Percentiles rank a stretch among this genome's conserved stretches.
Evolutionary conservation across 2,329 filamentous ascomycete species (phyloP).

Genomic region (Beauveria sp.): DNA sequence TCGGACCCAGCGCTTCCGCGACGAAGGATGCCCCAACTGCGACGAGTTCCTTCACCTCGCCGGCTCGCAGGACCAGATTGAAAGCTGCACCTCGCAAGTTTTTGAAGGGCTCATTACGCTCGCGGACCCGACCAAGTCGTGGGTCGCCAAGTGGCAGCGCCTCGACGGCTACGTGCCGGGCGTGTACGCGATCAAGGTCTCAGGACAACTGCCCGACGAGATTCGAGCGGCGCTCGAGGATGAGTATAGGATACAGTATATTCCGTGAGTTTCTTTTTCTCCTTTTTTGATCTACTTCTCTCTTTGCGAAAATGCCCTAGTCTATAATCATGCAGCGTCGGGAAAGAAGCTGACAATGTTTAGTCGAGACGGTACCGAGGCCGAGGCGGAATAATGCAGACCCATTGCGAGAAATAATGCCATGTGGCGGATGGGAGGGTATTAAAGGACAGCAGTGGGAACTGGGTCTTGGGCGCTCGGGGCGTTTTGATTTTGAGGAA

Average conservation of each 20-base stretch:
- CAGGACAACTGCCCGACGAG: constrained; percentile 66
- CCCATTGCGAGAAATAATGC: background rate
- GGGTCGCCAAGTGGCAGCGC: constrained; percentile 96
- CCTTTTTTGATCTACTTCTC: constrained; percentile 13
- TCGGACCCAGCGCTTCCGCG: constrained; percentile 63
- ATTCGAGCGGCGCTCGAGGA: constrained; percentile 53
- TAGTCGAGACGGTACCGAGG: constrained; percentile 43
- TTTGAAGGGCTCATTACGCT: constrained; percentile 90
- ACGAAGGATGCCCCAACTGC: constrained; percentile 92
- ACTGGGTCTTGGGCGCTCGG: background rate
- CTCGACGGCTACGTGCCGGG: constrained; percentile 82
- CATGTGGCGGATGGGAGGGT: background rate
- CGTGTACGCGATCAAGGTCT: constrained; percentile 92
- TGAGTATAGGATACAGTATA: constrained; percentile 56
- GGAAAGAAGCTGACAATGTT: background rate
- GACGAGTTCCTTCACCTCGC: constrained; percentile 82
- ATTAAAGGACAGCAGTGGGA: background rate
- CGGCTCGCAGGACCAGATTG: constrained; percentile 70
- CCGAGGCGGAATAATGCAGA: constrained; percentile 26
- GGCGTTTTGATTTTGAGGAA: constrained; percentile 3
- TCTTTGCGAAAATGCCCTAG: too few relatives aligned
- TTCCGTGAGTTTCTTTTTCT: constrained; percentile 48
- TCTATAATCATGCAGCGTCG: too few relatives aligned
- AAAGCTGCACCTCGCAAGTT: constrained; percentile 91
- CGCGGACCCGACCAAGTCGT: constrained; percentile 73